These are phyloP conservation scores for Citrus trifoliata DNA, from an alignment of 345 rosid species.

Conservation along the genomic window DNA sequence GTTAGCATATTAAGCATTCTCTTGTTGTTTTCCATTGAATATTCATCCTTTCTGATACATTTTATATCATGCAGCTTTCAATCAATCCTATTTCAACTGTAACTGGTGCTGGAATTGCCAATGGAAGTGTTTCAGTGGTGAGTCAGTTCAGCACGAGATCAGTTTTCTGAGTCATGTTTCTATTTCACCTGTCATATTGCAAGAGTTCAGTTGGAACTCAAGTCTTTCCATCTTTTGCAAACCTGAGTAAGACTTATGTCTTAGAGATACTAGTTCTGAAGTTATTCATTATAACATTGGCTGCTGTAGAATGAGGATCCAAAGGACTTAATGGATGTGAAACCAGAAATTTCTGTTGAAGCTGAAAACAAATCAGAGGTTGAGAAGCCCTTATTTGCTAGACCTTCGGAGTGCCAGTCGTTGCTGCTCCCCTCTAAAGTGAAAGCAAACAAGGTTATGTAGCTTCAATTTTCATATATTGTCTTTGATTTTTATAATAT, in stretches of 20 bases:
- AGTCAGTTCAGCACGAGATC: constrained; percentile 1
- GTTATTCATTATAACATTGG: neutral
- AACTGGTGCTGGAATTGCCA: constrained; percentile 12
- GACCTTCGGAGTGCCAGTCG: constrained; percentile 21
- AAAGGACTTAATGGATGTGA: constrained; percentile 3
- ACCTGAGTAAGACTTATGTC: neutral
- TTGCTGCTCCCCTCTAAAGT: constrained; percentile 18
- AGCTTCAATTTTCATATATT: neutral
- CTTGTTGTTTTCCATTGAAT: neutral
- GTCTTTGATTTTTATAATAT: neutral
- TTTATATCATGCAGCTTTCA: constrained; percentile 15
- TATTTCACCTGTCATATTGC: neutral
- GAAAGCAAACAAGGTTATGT: constrained; percentile 31
- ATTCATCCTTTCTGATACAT: neutral
- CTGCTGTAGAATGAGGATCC: constrained; percentile 2
- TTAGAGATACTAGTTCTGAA: constrained; percentile 1
- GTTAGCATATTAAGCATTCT: constrained; percentile 23
- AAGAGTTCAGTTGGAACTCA: neutral
- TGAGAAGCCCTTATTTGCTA: neutral
- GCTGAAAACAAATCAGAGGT: neutral
- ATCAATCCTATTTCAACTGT: constrained; percentile 22
- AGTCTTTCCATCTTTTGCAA: neutral
- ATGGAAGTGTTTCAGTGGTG: constrained; percentile 15
- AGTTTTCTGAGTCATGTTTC: neutral
- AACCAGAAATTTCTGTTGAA: neutral